Conservation (phyloP, 305 asterid genomes). For the Solanum hybrid region DNA sequence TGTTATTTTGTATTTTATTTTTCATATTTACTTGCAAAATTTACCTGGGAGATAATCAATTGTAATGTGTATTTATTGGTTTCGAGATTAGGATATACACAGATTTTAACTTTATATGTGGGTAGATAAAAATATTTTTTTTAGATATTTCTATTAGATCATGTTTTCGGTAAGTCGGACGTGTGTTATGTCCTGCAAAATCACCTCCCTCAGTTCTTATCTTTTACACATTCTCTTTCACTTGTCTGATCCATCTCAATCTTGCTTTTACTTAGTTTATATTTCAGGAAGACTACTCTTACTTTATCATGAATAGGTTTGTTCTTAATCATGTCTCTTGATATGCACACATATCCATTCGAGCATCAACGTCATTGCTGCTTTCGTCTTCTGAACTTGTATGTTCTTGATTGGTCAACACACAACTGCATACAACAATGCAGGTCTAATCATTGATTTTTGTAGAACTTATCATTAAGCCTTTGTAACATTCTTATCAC, state of each 20-base stretch:
- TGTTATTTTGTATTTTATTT: not conserved
- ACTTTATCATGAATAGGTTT: too few relatives aligned
- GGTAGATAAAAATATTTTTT: accelerated
- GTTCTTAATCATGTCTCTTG: too few relatives aligned
- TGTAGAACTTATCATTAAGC: not conserved
- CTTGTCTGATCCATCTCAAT: accelerated
- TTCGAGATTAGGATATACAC: too few relatives aligned
- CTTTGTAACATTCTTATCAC: not conserved
- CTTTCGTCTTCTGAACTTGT: not conserved
- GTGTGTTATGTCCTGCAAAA: not conserved
- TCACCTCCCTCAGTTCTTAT: accelerated
- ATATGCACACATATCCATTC: not conserved
- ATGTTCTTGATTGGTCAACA: not conserved
- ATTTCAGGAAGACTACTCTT: too few relatives aligned
- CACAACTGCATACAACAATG: not conserved
- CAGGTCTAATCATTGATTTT: not conserved
- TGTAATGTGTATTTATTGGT: too few relatives aligned
- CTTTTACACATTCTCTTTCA: not conserved
- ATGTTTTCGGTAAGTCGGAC: not conserved
- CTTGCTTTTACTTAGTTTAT: too few relatives aligned
- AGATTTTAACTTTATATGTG: too few relatives aligned
- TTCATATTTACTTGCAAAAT: not conserved
- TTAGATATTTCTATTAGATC: not conserved
- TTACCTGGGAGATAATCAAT: not conserved
- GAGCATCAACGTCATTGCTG: not conserved